Conservation (phyloP, 2,329 filamentous ascomycete species). For the Penicillium sp. region DNA sequence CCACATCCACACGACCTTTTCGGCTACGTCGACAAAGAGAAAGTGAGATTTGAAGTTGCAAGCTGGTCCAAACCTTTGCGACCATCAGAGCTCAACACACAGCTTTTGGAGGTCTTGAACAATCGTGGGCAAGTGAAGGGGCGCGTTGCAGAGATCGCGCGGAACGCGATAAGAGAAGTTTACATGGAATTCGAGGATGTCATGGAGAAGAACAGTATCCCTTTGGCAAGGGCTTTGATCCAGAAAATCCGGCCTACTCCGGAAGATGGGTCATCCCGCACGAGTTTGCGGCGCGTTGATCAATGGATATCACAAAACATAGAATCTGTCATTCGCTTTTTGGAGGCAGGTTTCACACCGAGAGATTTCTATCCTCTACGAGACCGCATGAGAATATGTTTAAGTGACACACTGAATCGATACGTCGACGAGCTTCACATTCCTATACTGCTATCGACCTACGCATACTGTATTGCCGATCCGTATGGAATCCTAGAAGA, state of each 20-base stretch:
- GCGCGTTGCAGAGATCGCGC: constrained; percentile 41
- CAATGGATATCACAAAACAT: constrained; percentile 32
- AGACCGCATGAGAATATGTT: constrained; percentile 33
- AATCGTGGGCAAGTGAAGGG: constrained; percentile 47
- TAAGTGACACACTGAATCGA: constrained; percentile 37
- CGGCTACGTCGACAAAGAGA: constrained; percentile 32
- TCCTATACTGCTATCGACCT: constrained; percentile 49
- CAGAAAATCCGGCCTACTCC: constrained; percentile 27
- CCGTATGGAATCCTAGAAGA: constrained; percentile 49
- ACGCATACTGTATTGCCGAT: constrained; percentile 56
- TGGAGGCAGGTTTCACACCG: constrained; percentile 47
- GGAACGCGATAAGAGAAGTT: constrained; percentile 33
- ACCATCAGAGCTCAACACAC: constrained; percentile 49
- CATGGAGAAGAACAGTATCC: constrained; percentile 28
- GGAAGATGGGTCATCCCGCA: constrained; percentile 22
- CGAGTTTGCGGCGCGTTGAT: constrained; percentile 27
- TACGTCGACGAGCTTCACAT: constrained; percentile 48
- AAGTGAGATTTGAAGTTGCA: constrained; percentile 56
- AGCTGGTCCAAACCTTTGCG: constrained; percentile 44
- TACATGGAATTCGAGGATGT: constrained; percentile 35
- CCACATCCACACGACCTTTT: constrained; percentile 34
- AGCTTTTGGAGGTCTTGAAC: constrained; percentile 54
- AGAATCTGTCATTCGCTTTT: constrained; percentile 34
- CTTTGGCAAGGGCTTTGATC: constrained; percentile 34
- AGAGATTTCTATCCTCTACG: constrained; percentile 39